Evolutionary conservation across 768 basidiomycete genomes (phyloP).

Genomic region (Trametes meyenii): DNA sequence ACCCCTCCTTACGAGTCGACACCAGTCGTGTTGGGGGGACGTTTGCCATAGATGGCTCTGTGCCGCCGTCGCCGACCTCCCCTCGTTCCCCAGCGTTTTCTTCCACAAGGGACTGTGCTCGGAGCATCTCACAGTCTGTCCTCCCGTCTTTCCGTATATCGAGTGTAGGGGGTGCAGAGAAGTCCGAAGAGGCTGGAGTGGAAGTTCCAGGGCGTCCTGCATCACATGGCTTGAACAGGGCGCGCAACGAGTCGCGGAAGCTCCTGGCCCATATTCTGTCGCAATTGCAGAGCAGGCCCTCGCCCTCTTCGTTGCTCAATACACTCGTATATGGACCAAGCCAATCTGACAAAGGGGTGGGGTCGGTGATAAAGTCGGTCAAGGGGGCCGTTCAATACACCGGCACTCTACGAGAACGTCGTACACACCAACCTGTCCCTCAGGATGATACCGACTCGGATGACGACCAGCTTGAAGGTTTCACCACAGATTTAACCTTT

Average conservation of each 20-base stretch:
- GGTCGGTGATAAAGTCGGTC: slow-evolving; percentile 26
- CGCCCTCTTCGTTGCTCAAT: slow-evolving; percentile 57
- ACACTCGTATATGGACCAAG: slow-evolving; percentile 23
- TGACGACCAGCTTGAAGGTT: slow-evolving; percentile 40
- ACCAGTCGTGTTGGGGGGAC: slow-evolving; percentile 14
- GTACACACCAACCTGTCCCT: slow-evolving; percentile 18
- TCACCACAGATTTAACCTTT: slow-evolving; percentile 68
- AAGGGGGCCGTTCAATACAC: slow-evolving; percentile 27
- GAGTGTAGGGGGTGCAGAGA: slow-evolving; percentile 29
- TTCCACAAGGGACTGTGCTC: slow-evolving; percentile 26
- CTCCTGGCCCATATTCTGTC: slow-evolving; percentile 65
- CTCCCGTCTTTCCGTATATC: slow-evolving; percentile 36
- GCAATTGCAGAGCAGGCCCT: slow-evolving; percentile 59
- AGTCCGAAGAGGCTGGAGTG: slow-evolving; percentile 25
- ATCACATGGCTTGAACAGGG: slow-evolving; percentile 40
- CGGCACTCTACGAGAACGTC: slow-evolving; percentile 29
- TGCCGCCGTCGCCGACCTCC: slow-evolving; percentile 10
- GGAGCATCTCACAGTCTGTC: slow-evolving; percentile 30
- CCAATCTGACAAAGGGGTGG: slow-evolving; percentile 12
- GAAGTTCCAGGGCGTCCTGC: slow-evolving; percentile 20
- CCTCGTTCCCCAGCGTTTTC: slow-evolving; percentile 17
- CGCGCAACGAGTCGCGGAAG: slow-evolving; percentile 67
- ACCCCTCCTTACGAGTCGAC: slow-evolving; percentile 25
- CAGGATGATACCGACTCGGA: slow-evolving; percentile 46
- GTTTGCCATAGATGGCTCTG: slow-evolving; percentile 5